Conservation (phyloP, 164 flowering plant species). For the Annona cherimola region DNA sequence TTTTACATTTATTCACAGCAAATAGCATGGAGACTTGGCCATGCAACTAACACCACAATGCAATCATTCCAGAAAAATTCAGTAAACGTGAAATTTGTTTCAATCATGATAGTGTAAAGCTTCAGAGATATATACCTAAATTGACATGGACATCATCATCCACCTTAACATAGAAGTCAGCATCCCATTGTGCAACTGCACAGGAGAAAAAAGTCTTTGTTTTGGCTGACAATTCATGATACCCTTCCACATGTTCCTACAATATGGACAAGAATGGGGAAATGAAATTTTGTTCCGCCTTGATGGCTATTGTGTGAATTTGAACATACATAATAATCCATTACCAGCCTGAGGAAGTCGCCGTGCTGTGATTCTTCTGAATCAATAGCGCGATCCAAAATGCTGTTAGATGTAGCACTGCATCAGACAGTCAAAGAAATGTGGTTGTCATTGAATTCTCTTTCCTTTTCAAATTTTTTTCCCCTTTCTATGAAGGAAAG, state of each 20-base stretch:
- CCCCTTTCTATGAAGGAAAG: not conserved
- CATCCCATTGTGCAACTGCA: conserved; percentile 93
- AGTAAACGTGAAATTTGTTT: not conserved
- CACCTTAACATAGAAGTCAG: conserved; percentile 87
- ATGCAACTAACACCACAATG: not conserved
- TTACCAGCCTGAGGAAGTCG: conserved; percentile 81
- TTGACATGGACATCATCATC: conserved; percentile 98
- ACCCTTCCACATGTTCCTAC: conserved; percentile 92
- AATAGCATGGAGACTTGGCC: not conserved
- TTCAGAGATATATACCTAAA: conserved; percentile 45
- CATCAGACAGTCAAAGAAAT: conserved; percentile 11
- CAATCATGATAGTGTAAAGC: not conserved
- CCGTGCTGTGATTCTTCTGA: conserved; percentile 82
- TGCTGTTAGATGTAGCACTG: conserved; percentile 84
- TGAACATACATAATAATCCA: conserved; percentile 5
- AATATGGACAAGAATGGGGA: conserved; percentile 8
- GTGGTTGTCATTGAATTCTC: not conserved
- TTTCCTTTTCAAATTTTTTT: not conserved
- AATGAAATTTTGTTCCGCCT: not conserved
- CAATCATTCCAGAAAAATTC: not conserved
- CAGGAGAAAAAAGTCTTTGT: conserved; percentile 86
- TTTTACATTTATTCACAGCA: not conserved
- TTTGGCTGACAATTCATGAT: conserved; percentile 92
- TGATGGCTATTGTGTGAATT: not conserved
- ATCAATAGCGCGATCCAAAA: conserved; percentile 82